Evolutionary conservation across 1,139 yeast genomes (phyloP), one percentile per base, ranked within the genome.

Genomic region (Fermentozyma sake): DNA sequence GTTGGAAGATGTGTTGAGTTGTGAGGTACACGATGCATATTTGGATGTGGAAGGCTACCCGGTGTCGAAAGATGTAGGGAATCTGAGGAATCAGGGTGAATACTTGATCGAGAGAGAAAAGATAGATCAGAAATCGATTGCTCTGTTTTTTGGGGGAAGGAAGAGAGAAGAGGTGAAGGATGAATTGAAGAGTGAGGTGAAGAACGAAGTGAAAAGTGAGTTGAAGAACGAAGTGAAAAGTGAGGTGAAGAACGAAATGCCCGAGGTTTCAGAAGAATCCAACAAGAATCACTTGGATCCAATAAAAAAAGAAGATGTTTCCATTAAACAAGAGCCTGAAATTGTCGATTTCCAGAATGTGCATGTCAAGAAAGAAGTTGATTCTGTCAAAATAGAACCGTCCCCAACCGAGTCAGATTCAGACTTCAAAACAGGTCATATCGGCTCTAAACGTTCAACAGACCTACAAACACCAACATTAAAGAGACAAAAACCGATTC

Each of bases 41-140:
- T 57, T 56, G 3, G 46, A 48, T 6, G 49, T 84, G 28, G 67
- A 62, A 16, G 68, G 73, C 46, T 75, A 72, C 44, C 60, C 61
- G 26, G 95, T 86, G 1, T 51, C 70, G 3, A 61, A 56, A 12
- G 78, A 69, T 12, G 91, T 86, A 3, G 94, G 94, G 1, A 79
- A 75, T 28, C 67, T 76, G 4, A 26, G 34, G 6, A 36, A 31
- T 18, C 32, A 37, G 27, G 44, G 41, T 5, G 34, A 32, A 12
- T 32, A 40, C 12, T 24, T 38, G 22, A 30, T 37, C 12, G 42
- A 48, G 26, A 37, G 46, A 14, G 44, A 42, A 21, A 40, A 39
- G 12, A 39, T 38, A 20, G 44, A 48, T 2, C 58, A 51, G 29
- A 39, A 41, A 16, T 34, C 52, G 2, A 58, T 62, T 12, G 46